Evolutionary conservation across 78 protist genomes (phyloP), one percentile per base, ranked within the genome.

Genomic region (Pirum gemmata): DNA sequence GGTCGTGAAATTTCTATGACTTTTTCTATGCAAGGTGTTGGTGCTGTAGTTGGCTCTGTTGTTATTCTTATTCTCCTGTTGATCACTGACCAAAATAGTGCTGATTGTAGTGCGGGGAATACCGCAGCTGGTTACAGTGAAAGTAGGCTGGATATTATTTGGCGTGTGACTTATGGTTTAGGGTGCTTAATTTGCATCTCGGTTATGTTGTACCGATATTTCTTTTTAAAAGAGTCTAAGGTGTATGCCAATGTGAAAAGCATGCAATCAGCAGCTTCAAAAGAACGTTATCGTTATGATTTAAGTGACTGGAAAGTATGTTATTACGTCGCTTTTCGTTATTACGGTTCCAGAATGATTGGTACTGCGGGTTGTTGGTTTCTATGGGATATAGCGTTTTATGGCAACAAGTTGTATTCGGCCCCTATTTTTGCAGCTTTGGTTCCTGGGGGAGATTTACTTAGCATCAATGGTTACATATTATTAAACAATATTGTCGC

Each of bases 321-420:
- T 21, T 39, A 37, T 77, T 39, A 82, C n/a, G 67, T 82, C 0
- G 25, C 86, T 37, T 82, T 82, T 61, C 41, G 35, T 21, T 35
- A 82, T 73, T 82, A 82, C 67, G 21, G 86, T 26, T 29, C 79
- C 36, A 41, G 86, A 13, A 2, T 82, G 73, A 21, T 82, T 13
- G 88, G 40, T 5, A 85, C 88, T 41, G 89, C 89, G 18, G 36
- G 34, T 25, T 27, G 75, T 41, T 86, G 89, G 87, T 84, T 61
- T 33, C 18, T 84, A 18, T 72, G 27, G 76, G 87, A 84, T 21
- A 51, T 84, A 39, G 87, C 79, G 35, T 51, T 61, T 78, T 84
- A 84, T 78, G 87, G 87, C 21, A 84, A 84, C 75, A 34, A 34
- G 5, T 33, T 84, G 72, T 41, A 35, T 40, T 73, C 61, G 61